Percentiles rank a stretch among this genome's conserved stretches.
These are phyloP conservation scores for Geotrichum macrosporum DNA, from an alignment of 1,139 yeast species.

Conservation along the genomic window DNA sequence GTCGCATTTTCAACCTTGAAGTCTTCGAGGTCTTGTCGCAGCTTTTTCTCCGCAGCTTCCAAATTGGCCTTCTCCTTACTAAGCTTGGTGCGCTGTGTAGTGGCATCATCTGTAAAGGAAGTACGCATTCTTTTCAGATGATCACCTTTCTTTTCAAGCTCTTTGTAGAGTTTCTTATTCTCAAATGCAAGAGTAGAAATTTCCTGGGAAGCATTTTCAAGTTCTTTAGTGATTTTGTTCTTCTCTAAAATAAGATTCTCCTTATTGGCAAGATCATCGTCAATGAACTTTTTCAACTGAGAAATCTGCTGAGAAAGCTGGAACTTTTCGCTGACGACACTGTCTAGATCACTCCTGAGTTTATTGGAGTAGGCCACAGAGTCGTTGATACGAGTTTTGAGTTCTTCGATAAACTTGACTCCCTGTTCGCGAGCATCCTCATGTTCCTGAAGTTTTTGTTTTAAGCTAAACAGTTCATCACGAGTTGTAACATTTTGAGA, in stretches of 20 bases:
- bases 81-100: constrained; percentile 42
- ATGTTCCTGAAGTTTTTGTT: constrained; percentile 40
- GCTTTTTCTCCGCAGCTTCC: constrained; percentile 42
- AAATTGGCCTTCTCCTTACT: constrained; percentile 36
- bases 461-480: constrained; percentile 38
- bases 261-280: constrained; percentile 25
- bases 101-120: constrained; percentile 42
- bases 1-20: constrained; percentile 28
- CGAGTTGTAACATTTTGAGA: constrained; percentile 25
- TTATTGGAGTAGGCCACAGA: constrained; percentile 20
- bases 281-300: constrained; percentile 26
- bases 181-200: constrained; percentile 27
- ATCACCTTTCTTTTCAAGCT: constrained; percentile 28
- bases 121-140: constrained; percentile 40
- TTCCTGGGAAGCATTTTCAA: constrained; percentile 26
- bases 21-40: constrained; percentile 32
- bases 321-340: constrained; percentile 13
- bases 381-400: constrained; percentile 19
- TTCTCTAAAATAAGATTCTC: constrained; percentile 30
- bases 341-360: constrained; percentile 19
- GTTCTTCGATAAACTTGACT: constrained; percentile 15
- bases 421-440: constrained; percentile 17
- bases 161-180: constrained; percentile 32
- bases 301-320: constrained; percentile 24
- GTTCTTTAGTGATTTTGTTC: constrained; percentile 29